These are phyloP conservation scores for Lachnum nothofagi DNA, from an alignment of 2,329 filamentous ascomycete species.

Conservation along the genomic window DNA sequence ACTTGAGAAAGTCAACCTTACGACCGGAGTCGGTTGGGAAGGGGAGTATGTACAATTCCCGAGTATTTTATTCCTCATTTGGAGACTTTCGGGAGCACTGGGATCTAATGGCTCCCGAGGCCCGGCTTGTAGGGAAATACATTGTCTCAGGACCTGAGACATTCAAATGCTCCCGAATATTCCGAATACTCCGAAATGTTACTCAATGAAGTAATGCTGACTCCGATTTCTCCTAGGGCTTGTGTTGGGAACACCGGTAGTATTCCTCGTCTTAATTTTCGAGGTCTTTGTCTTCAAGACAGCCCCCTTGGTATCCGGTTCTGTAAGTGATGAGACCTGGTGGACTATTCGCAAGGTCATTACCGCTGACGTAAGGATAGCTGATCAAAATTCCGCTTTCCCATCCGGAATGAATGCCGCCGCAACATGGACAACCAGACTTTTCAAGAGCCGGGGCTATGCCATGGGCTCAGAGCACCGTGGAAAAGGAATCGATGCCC, in stretches of 20 bases:
- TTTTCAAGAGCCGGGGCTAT: constrained; percentile 64
- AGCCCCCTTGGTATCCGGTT: constrained; percentile 38
- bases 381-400: constrained; percentile 70
- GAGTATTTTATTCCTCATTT: too few relatives aligned
- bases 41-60: too few relatives aligned
- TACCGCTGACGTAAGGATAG: constrained; percentile 25
- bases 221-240: too few relatives aligned
- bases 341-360: neutral
- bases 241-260: constrained; percentile 33
- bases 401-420: constrained; percentile 71
- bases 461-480: constrained; percentile 67
- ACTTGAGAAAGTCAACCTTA: constrained; percentile 87
- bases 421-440: constrained; percentile 67
- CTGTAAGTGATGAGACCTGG: constrained; percentile 18
- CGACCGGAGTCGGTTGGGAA: constrained; percentile 62
- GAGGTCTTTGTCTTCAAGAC: constrained; percentile 32
- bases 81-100: too few relatives aligned
- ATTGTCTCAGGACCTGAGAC: too few relatives aligned
- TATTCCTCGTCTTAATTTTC: constrained; percentile 30
- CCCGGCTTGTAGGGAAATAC: too few relatives aligned
- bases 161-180: too few relatives aligned
- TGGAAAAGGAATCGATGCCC: constrained; percentile 68
- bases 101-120: too few relatives aligned
- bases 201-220: too few relatives aligned
- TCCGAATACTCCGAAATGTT: too few relatives aligned